These are phyloP conservation scores for Penicillium decumbens DNA, from an alignment of 2,329 filamentous ascomycete species.

Conservation along the genomic window DNA sequence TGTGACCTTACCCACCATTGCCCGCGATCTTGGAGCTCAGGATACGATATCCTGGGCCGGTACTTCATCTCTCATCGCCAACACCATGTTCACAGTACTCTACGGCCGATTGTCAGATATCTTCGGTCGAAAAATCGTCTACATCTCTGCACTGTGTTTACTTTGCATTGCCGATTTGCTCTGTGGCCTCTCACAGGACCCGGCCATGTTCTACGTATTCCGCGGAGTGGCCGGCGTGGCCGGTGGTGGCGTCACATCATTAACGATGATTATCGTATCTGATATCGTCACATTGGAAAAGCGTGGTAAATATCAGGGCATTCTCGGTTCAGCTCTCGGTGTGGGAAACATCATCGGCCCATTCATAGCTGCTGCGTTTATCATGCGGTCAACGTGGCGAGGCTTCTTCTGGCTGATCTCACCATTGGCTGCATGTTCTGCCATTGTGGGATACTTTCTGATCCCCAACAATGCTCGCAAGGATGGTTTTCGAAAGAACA, in stretches of 20 bases:
- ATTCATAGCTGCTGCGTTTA: conserved; percentile 46
- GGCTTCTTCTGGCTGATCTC: conserved; percentile 51
- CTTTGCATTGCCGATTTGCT: conserved; percentile 56
- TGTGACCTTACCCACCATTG: conserved; percentile 51
- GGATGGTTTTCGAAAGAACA: conserved; percentile 45
- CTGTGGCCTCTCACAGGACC: conserved; percentile 54
- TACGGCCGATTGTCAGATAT: conserved; percentile 61
- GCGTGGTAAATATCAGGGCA: conserved; percentile 53
- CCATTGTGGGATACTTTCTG: conserved; percentile 47
- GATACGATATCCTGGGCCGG: conserved; percentile 63
- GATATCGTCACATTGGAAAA: conserved; percentile 58
- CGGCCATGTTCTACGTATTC: conserved; percentile 58
- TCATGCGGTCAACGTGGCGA: conserved; percentile 43
- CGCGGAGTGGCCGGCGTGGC: conserved; percentile 59
- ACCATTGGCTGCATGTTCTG: conserved; percentile 48
- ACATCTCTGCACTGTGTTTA: conserved; percentile 51
- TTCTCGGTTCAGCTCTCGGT: conserved; percentile 44
- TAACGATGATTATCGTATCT: conserved; percentile 59
- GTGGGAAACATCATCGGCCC: conserved; percentile 47
- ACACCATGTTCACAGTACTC: conserved; percentile 61
- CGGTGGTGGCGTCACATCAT: conserved; percentile 56
- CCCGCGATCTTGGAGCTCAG: conserved; percentile 44
- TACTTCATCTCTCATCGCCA: conserved; percentile 64
- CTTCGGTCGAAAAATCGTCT: conserved; percentile 57
- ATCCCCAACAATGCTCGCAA: conserved; percentile 51